Evolutionary conservation across 1,284 basidiomycete species (phyloP), one percentile per base, ranked within the genome.

Genomic region (Fomitiporia mediterranea): DNA sequence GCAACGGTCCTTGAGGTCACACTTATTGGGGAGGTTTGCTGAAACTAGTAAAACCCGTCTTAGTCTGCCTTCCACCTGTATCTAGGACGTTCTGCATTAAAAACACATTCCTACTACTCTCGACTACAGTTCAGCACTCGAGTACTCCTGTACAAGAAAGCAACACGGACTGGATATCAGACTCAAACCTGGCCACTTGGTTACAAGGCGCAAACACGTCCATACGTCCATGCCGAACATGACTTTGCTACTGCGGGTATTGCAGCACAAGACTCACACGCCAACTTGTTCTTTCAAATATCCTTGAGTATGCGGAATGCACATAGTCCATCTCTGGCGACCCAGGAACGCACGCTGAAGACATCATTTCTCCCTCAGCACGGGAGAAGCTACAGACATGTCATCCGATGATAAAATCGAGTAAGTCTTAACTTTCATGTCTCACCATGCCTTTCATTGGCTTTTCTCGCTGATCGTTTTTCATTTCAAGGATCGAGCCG

Each of bases 401-500:
- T 38, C 27, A 19, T 51, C 37, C 30, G 27, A 23, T 2, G 27
- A 30, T 17, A 17, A 27, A 8, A 23, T 51, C 5, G 6, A 11
- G 32, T 50, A 50, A 7, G 48, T n/a, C n/a, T n/a, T n/a, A n/a
- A n/a, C n/a, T n/a, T n/a, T n/a, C n/a, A n/a, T 37, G 48, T 5
- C n/a, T 35, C 13, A 35, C 30, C 9, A 11, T 19, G 15, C 7
- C n/a, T n/a, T 35, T 50, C 21, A n/a, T 25, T 19, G 2, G 7
- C 13, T 35, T 17, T 34, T 37, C n/a, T 27, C 43, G 34, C 39
- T 17, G 9, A 7, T 27, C 37, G 25, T 19, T 8, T 9, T 46
- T 23, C 39, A 9, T 47, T 28, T 47, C 15, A 53, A n/a, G 52
- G 23, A n/a, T 44, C 23, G 52, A 53, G 40, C 28, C 52, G 15